phyloP scores from a whole-genome alignment of 257 asterid genomes.

The Lithospermum erythrorhizon region DNA sequence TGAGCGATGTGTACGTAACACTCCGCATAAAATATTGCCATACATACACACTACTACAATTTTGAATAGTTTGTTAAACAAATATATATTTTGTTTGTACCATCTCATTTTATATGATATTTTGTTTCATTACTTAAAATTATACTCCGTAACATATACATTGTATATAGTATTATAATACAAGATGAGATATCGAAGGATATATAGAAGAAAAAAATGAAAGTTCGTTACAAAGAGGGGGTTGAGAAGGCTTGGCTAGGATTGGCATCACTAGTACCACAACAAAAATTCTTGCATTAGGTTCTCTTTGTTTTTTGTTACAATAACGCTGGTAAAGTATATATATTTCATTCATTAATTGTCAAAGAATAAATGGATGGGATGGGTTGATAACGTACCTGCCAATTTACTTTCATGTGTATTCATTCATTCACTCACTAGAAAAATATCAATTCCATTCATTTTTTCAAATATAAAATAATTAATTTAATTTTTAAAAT shows the following conservation, averaged over 20 bases:
- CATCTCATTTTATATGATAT: too few species aligned
- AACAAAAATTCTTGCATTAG: conserved; percentile 48
- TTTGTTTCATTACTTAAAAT: too few species aligned
- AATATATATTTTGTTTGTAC: too few species aligned
- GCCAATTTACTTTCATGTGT: conserved; percentile 15
- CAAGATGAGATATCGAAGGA: too few species aligned
- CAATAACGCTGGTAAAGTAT: conserved; percentile 12
- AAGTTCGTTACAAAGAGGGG: too few species aligned
- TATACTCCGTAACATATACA: too few species aligned
- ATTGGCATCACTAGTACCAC: conserved; percentile 41
- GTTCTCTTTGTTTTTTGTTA: conserved; percentile 22
- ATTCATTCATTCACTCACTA: conserved; percentile 3
- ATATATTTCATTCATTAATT: conserved; percentile 37
- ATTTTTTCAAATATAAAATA: too few species aligned
- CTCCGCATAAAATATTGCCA: neutral
- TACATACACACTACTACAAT: too few species aligned
- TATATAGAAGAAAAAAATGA: too few species aligned
- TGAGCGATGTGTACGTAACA: conserved; percentile 18
- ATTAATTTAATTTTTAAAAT: too few species aligned
- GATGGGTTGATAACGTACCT: conserved; percentile 39
- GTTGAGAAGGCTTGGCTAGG: conserved; percentile 16
- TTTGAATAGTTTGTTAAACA: too few species aligned
- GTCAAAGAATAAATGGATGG: conserved; percentile 47
- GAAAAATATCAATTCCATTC: neutral
- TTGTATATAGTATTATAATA: too few species aligned